Evolutionary conservation across 73 alveolate species (phyloP), one percentile per base, ranked within the genome.

Genomic region (Uronychia binucleata): DNA sequence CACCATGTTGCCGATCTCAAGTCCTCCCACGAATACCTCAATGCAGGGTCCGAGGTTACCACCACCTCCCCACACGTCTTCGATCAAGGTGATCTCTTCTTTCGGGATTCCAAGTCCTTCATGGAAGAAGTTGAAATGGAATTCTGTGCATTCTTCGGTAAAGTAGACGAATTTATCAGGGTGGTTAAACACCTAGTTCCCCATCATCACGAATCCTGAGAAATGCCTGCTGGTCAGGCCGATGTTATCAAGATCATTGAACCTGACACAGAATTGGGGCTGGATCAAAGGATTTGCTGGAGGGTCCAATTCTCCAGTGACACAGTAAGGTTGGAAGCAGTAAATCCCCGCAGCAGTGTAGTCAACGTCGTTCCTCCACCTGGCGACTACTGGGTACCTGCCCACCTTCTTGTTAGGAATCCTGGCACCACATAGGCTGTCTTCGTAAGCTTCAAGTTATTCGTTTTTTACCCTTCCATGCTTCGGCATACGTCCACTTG

Each of bases 51-150:
- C 99, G 59, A 98, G 93, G 90, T 98, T 98, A 57, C 99, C 99
- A 88, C 99, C 99, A 30, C 99, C 99, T 57, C 99, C 99, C 99
- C 99, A 98, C 67, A 98, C 99, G 93, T 98, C 99, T 96, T 98
- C 99, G 88, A 98, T 96, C 81, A 98, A 94, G 27, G 99, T 98
- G 78, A 98, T 97, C 84, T 98, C 99, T 77, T 97, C 99, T 58
- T 98, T 98, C 26, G 91, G 93, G 59, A 98, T 98, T 30, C 96
- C 97, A 84, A 98, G 90, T 88, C 92, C 99, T 30, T 98, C 97
- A 67, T 96, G 95, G 59, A 98, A 93, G 99, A 99, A 98, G 74
- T 97, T 95, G 91, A 89, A 97, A 90, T 98, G 97, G 97, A 98
- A 98, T 87, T 98, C 99, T 35, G 91, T 96, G 85, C 99, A 96